A percentile compares a stretch with the other conserved stretches of the same genome.
Conservation (phyloP, 257 asterid genomes). For the Cruciata laevipes region DNA sequence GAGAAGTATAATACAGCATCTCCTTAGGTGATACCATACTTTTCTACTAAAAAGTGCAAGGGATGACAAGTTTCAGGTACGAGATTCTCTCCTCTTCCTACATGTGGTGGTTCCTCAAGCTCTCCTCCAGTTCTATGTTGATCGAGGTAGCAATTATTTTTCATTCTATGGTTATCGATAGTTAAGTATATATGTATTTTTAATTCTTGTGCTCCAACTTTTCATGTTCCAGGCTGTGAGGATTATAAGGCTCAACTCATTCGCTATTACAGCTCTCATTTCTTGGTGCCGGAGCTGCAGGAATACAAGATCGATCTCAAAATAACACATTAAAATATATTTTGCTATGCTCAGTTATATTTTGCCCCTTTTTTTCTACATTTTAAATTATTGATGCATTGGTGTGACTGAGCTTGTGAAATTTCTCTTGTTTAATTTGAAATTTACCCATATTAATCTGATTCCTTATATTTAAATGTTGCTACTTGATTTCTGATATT, state of each 20-base stretch:
- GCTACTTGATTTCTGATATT: too few species aligned
- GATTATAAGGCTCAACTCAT: slow-evolving; percentile 48
- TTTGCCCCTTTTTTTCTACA: too few species aligned
- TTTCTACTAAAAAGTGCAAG: slow-evolving; percentile 17
- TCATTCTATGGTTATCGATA: not conserved
- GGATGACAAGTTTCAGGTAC: slow-evolving; percentile 47
- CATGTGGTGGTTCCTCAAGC: slow-evolving; percentile 39
- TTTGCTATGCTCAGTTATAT: too few species aligned
- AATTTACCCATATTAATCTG: too few species aligned
- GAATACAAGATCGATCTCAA: too few species aligned
- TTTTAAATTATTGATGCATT: too few species aligned
- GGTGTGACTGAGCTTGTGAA: too few species aligned
- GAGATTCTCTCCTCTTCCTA: slow-evolving; percentile 36
- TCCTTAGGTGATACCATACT: not conserved
- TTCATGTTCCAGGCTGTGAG: slow-evolving; percentile 43
- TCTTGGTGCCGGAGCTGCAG: too few species aligned
- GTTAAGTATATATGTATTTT: not conserved
- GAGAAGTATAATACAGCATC: too few species aligned
- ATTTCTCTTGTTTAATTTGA: not conserved
- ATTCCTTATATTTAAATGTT: too few species aligned
- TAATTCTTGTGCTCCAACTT: slow-evolving; percentile 1
- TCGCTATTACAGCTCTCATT: too few species aligned
- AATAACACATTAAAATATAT: too few species aligned
- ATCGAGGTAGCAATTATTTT: slow-evolving; percentile 46
- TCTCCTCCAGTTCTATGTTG: slow-evolving; percentile 45